A percentile compares a stretch with the other conserved stretches of the same genome.
phyloP scores from a whole-genome alignment of 768 basidiomycete species.

The Ramaria sp. region DNA sequence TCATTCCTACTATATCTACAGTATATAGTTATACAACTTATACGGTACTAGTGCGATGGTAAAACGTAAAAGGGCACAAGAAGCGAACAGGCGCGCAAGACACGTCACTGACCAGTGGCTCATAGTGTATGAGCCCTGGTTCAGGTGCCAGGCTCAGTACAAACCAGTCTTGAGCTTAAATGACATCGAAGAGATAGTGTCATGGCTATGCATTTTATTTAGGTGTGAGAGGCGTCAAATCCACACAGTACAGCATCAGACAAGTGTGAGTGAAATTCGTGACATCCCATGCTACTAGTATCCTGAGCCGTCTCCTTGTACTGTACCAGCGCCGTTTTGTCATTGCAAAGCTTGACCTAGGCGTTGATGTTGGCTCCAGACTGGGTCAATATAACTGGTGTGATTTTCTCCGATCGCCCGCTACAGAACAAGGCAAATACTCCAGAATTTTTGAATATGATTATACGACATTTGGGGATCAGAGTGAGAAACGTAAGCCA shows the following conservation, averaged over 20 bases:
- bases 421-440: neutral
- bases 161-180: neutral
- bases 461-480: conserved; percentile 1
- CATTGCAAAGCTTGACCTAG: neutral
- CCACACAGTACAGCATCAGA: neutral
- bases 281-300: neutral
- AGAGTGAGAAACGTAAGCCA: neutral
- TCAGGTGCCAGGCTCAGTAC: neutral
- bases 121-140: neutral
- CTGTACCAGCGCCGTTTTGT: neutral
- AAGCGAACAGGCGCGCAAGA: neutral
- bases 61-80: neutral
- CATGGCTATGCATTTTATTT: neutral
- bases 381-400: neutral
- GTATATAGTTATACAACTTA: too few relatives aligned
- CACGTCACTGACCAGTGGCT: conserved; percentile 3
- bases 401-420: neutral
- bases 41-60: too few relatives aligned
- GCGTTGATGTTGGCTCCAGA: neutral
- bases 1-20: too few relatives aligned
- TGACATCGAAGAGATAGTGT: neutral
- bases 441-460: conserved; percentile 2
- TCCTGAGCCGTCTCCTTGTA: too few relatives aligned
- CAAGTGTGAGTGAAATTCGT: neutral
- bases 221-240: neutral